Base-by-base conservation (phyloP, 176 grass and related monocot species). In the Zizania latifolia region DNA sequence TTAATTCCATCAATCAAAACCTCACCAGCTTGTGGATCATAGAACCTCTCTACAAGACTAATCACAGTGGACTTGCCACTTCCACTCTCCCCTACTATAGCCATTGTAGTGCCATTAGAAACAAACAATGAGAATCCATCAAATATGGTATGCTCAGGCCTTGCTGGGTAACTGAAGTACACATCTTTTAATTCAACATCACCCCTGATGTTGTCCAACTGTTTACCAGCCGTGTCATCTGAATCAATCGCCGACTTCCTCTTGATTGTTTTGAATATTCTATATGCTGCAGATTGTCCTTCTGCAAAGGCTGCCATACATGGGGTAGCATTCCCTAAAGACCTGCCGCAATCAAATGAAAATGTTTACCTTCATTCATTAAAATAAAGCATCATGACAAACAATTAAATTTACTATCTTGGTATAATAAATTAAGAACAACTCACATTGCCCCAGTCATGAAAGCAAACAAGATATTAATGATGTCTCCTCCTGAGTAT, bases 41-140 rank as follows among this genome's bases (percentile, higher is more conserved):
- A 94, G 63, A 94, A 94, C 78, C 88, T 81, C 86, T 96, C 83
- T 27, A 92, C 73, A 46, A 96, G 75, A 82, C 57, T 92, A 40
- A 96, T 92, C n/a, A 92, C 73, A 2, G 89, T 96, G 74, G 92
- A 89, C 44, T 92, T 96, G 3, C 92, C 92, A 71, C 92, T 92
- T 56, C 92, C 92, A 72, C 92, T 96, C 16, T 96, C 89, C 87
- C 92, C 92, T 35, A 92, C 92, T 37, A 96, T 84, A 54, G 92
- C 89, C 83, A 96, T 86, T 41, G 83, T 92, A 16, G 65, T 89
- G 69, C 92, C 86, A 75, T 68, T 85, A 17, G 84, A 58, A 56
- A 87, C 83, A 57, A 54, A 77, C 21, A 92, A 19, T 57, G 89
- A 96, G 46, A 96, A 87, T 92, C 83, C 69, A 71, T 50, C n/a